These are phyloP conservation scores for Colletotrichum aenigma DNA, from an alignment of 2,329 filamentous ascomycete genomes.

Conservation along the genomic window DNA sequence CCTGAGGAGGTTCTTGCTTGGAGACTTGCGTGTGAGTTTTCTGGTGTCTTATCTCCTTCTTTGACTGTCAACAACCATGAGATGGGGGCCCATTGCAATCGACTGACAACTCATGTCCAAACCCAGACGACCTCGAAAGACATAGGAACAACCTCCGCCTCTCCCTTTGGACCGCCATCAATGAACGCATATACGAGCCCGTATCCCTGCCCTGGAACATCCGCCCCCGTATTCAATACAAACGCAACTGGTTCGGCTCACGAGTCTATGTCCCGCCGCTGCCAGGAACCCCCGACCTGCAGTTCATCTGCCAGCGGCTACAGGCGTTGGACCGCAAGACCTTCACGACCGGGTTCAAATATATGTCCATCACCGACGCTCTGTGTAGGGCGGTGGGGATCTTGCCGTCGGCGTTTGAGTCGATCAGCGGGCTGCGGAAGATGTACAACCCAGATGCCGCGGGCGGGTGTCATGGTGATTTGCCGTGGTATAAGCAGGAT, in stretches of 20 bases:
- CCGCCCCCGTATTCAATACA: not conserved
- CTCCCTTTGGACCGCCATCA: not conserved
- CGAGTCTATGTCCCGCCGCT: not conserved
- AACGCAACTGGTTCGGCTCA: not conserved
- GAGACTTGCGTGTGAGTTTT: not conserved
- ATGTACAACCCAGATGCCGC: not conserved
- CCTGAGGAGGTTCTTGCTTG: not conserved
- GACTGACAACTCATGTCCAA: not conserved
- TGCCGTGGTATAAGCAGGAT: not conserved
- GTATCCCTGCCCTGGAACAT: not conserved
- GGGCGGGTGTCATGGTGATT: not conserved
- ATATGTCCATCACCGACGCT: not conserved
- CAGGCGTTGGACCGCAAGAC: not conserved
- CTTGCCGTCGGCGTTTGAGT: not conserved
- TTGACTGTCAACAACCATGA: accelerated
- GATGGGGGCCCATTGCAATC: no score
- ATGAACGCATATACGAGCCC: not conserved
- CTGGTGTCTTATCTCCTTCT: not conserved
- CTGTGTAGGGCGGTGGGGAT: not conserved
- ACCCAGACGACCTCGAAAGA: not conserved
- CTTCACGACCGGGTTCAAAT: not conserved
- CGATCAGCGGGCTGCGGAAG: not conserved
- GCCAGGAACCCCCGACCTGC: not conserved
- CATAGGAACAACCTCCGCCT: not conserved
- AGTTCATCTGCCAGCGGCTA: not conserved